Percentiles rank a stretch among this genome's conserved stretches.
phyloP scores from a whole-genome alignment of 169 alveolate species.

The Cyclospora cayetanensis region DNA sequence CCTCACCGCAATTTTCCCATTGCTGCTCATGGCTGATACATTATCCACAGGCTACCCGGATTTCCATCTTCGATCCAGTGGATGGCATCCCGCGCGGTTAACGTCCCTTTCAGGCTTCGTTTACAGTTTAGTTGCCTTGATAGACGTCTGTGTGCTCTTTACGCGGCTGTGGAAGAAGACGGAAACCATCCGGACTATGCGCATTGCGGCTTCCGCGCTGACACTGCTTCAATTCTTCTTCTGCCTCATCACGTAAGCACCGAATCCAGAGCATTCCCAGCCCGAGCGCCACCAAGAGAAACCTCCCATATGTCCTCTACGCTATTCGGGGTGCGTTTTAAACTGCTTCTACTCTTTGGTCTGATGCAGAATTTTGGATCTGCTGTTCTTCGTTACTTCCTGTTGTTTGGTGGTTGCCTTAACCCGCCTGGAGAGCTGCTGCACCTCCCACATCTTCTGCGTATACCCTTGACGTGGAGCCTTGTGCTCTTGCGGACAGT shows the following conservation, averaged over 20 bases:
- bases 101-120: background rate
- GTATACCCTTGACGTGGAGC: background rate
- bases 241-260: background rate
- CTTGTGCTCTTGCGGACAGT: too few relatives aligned
- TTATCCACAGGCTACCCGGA: background rate
- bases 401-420: too few relatives aligned
- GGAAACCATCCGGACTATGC: background rate
- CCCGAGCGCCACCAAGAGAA: background rate
- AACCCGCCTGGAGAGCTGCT: background rate
- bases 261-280: background rate
- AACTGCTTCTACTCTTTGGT: background rate
- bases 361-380: background rate
- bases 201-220: background rate
- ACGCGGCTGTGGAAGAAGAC: background rate
- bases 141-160: background rate
- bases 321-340: background rate
- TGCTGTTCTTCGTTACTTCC: too few relatives aligned
- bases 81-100: background rate
- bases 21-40: too few relatives aligned
- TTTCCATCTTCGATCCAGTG: background rate
- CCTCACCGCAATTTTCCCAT: too few relatives aligned
- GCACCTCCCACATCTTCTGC: background rate
- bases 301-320: background rate
- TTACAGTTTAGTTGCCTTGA: background rate
- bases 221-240: background rate